Evolutionary conservation across 2,329 filamentous ascomycete species (phyloP).

Genomic region (Dothistroma septosporum): DNA sequence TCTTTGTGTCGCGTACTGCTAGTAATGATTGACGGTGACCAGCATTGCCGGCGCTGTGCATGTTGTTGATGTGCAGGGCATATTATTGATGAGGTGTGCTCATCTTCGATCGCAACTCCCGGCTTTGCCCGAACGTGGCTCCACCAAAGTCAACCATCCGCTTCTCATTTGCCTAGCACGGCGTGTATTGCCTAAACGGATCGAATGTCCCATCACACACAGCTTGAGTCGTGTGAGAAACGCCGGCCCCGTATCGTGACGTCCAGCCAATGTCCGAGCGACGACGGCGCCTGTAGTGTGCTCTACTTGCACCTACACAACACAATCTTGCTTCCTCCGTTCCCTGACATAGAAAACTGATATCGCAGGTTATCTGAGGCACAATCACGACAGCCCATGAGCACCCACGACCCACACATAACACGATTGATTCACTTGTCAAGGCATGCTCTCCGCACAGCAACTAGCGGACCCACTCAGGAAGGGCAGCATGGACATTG

Average conservation of each 20-base stretch:
- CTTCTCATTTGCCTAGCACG: neutral
- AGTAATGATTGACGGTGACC: neutral
- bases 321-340: neutral
- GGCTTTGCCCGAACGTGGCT: neutral
- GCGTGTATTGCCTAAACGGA: neutral
- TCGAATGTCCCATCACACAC: neutral
- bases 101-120: neutral
- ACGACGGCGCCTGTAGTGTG: neutral
- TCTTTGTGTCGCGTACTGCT: neutral
- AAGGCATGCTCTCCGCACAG: conserved; percentile 8
- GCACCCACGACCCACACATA: neutral
- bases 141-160: neutral
- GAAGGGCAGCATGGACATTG: conserved; percentile 11
- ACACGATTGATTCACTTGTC: neutral
- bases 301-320: neutral
- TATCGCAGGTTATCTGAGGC: neutral
- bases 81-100: neutral
- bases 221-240: neutral
- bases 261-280: neutral
- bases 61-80: neutral
- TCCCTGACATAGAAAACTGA: neutral
- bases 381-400: neutral
- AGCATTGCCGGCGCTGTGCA: neutral
- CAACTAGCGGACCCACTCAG: conserved; percentile 8
- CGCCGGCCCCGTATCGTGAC: conserved; percentile 4